Evolutionary conservation across 2,329 filamentous ascomycete species (phyloP).

Genomic region (Diaporthe citri): DNA sequence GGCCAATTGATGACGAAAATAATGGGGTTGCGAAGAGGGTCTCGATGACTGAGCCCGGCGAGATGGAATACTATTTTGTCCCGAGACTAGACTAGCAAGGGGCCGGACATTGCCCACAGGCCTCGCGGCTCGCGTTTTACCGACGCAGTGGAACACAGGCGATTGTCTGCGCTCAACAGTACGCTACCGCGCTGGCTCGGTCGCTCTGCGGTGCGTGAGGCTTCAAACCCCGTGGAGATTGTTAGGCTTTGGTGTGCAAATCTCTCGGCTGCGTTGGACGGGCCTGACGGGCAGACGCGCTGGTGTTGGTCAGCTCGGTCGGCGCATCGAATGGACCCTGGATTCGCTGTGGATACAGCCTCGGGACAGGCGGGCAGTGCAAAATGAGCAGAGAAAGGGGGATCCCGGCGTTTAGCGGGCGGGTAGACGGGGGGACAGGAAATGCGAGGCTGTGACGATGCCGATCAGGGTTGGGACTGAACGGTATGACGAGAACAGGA

Average conservation of each 20-base stretch:
- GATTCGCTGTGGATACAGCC: slow-evolving; percentile 19
- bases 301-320: slow-evolving; percentile 22
- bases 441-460: slow-evolving; percentile 27
- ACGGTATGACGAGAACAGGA: slow-evolving; percentile 25
- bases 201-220: slow-evolving; percentile 1
- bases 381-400: slow-evolving; percentile 27
- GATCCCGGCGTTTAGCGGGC: slow-evolving; percentile 25
- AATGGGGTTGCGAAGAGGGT: background rate
- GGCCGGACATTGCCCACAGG: slow-evolving; percentile 16
- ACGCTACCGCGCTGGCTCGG: background rate
- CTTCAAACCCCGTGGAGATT: background rate
- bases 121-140: slow-evolving; percentile 13
- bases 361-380: slow-evolving; percentile 28
- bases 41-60: slow-evolving; percentile 3
- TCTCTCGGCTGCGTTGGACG: background rate
- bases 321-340: slow-evolving; percentile 21
- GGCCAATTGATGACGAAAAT: background rate
- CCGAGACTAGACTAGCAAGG: background rate
- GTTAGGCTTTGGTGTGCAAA: background rate
- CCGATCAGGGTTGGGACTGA: slow-evolving; percentile 6
- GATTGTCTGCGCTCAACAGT: background rate
- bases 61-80: background rate
- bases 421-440: background rate
- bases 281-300: background rate
- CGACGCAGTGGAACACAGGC: background rate